Conservation (phyloP, 106 monocot genomes). For the Dendrobium chrysotoxum region DNA sequence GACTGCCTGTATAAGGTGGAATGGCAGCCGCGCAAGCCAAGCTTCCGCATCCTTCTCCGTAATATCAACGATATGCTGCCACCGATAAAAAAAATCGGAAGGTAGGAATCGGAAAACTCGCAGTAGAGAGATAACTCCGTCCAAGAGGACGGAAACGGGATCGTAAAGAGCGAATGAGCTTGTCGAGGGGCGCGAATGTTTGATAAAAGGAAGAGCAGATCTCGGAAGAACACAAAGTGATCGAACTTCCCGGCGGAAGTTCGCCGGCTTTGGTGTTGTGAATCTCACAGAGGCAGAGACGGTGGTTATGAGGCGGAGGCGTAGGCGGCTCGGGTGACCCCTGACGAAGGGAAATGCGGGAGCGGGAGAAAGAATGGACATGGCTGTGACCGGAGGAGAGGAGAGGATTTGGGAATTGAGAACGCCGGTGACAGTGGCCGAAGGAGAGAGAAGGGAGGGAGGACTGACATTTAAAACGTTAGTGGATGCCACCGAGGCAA, state of each 20-base stretch:
- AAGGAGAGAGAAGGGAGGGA: background rate
- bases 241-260: background rate
- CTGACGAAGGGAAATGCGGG: background rate
- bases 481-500: background rate
- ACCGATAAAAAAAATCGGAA: slow-evolving; percentile 23
- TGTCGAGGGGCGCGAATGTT: background rate
- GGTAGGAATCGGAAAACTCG: background rate
- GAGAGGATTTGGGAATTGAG: background rate
- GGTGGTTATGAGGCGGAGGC: background rate
- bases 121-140: background rate
- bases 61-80: slow-evolving; percentile 14
- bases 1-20: slow-evolving; percentile 27
- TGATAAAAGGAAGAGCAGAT: background rate
- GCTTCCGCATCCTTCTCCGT: slow-evolving; percentile 29
- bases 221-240: background rate
- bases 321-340: background rate
- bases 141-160: slow-evolving; percentile 7
- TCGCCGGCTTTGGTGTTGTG: background rate
- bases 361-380: background rate
- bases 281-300: background rate
- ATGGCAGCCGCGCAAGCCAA: slow-evolving; percentile 13
- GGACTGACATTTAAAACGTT: background rate
- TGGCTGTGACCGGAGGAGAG: background rate
- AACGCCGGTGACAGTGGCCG: background rate
- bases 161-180: background rate